Evolutionary conservation across 345 rosid species (phyloP), one percentile per base, ranked within the genome.

Genomic region (Rhodomyrtus tomentosa): DNA sequence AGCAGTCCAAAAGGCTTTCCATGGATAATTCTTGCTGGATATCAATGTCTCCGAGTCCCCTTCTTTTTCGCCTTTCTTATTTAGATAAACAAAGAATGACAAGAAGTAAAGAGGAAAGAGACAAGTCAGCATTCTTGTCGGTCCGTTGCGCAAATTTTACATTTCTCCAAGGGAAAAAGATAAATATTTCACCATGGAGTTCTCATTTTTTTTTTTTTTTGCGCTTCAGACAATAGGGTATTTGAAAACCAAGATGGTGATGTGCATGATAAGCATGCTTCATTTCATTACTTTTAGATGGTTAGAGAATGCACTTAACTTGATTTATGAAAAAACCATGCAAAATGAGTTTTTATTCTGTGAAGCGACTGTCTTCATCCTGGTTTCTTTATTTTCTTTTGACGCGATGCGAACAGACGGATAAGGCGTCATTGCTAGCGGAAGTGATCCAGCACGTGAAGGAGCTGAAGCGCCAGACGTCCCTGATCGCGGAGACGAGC

Each of bases 391-490:
- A 32, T 62, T 62, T 32, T 62, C 42, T 62, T 62, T 16, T 32
- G 42, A 62, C 5, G 76, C 7, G 13, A 62, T 32, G 16, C 42
- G 42, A 32, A 32, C 76, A 95, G 99, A 97, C 99, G 82, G 99
- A 97, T 90, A 97, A 97, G 88, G 99, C 99, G 10, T 97, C 98
- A 51, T 86, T 97, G 91, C 91, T 97, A 42, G 99, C 98, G 20
- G 98, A 97, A 88, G 99, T 97, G 50, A 97, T 97, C 89, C 99
- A 97, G 84, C 98, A 95, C 50, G 98, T 97, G n/a, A 97, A 95
- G 86, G 99, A 97, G 88, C 92, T 95, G 20, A 94, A 94, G 87
- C 92, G 94, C 49, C 96, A 94, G 90, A 95, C 98, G 11, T 90
- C 94, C 38, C 82, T 94, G 85, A 94, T 95, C 84, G 95, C 98